Base-by-base conservation (phyloP, 1,284 basidiomycete genomes). In the Trametes hirsuta region DNA sequence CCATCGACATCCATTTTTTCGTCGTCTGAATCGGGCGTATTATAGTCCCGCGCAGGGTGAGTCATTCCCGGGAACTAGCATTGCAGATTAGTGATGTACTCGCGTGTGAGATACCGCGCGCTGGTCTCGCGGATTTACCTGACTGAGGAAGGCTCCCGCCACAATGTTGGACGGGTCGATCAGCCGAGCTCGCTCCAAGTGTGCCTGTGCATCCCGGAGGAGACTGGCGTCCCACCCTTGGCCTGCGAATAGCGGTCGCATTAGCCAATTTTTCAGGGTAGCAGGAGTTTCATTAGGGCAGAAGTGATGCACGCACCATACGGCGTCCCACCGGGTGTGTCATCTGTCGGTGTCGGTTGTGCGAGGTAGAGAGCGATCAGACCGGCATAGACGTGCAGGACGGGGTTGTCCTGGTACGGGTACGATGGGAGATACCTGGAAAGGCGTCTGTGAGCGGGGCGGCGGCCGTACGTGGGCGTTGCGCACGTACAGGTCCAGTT, bases 331-430 rank as follows among this genome's bases (percentile, higher is more conserved):
- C 62, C 60, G 58, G 61, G 59, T 49, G 48, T 53, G 12, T 58
- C 58, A 39, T 15, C 37, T 14, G 35, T 42, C 24, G 66, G 74
- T 65, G 35, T 42, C 24, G 66, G 74, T 65, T 85, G 85, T 18
- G 85, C 81, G 18, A 84, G 73, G 66, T 86, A 84, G 21, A 94
- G 77, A 40, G 80, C 83, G 10, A 93, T 75, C 61, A 95, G 74
- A 2, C 92, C 94, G 3, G 93, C 93, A 66, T 95, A 95, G 8
- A 86, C 78, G 69, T 95, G 92, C 39, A 96, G 77, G 2, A 86
- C 76, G 1, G 89, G 82, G 60, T 93, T 91, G 63, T 93, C 89
- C 69, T 88, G 86, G 76, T 90, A 96, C 0, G 94, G 94, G 71
- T 90, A 89, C 1, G 91, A 90, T 0, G 91, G 87, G 11, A 96